Percentiles rank a stretch among this genome's conserved stretches.
phyloP scores from a whole-genome alignment of 2,329 filamentous ascomycete genomes.

The Fusarium virguliforme region DNA sequence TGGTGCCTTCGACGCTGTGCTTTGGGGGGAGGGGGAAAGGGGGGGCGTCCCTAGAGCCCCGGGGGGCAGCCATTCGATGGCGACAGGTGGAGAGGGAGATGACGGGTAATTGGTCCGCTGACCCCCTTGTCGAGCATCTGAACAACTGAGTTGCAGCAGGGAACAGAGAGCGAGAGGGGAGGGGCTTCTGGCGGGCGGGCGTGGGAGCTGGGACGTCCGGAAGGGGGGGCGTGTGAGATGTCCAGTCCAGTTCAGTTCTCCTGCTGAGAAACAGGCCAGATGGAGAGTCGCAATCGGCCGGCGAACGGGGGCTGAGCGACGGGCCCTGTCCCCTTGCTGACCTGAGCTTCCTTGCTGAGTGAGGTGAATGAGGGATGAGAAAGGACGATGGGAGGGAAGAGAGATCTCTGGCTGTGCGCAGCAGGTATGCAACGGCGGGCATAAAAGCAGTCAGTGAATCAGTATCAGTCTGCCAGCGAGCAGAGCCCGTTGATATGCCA shows the following conservation, averaged over 20 bases:
- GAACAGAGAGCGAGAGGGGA: constrained; percentile 35
- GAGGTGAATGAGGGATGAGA: constrained; percentile 2
- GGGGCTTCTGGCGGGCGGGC: constrained; percentile 27
- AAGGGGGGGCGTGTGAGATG: constrained; percentile 37
- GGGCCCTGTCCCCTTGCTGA: constrained; percentile 28
- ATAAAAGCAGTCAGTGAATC: constrained; percentile 1
- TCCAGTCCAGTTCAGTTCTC: constrained; percentile 12
- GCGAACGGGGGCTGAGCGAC: constrained; percentile 46
- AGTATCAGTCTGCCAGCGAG: neutral
- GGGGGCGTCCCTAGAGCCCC: constrained; percentile 24
- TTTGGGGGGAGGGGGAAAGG: constrained; percentile 27
- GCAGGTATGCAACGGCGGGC: constrained; percentile 9
- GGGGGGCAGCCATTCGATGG: constrained; percentile 44
- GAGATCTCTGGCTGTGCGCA: constrained; percentile 4
- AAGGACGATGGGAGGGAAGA: neutral
- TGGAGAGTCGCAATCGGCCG: constrained; percentile 47
- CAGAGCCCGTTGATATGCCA: constrained; percentile 20
- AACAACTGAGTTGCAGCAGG: constrained; percentile 47
- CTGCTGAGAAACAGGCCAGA: constrained; percentile 43
- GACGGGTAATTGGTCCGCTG: constrained; percentile 42
- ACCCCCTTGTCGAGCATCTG: constrained; percentile 46
- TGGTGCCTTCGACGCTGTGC: constrained; percentile 31
- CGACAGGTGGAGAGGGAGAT: constrained; percentile 42
- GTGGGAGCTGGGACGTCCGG: constrained; percentile 26
- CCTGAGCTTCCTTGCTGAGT: constrained; percentile 21